Percentiles rank a stretch among this genome's conserved stretches.
Conservation (phyloP, 306 rosid species). For the Vachellia pachyceras region DNA sequence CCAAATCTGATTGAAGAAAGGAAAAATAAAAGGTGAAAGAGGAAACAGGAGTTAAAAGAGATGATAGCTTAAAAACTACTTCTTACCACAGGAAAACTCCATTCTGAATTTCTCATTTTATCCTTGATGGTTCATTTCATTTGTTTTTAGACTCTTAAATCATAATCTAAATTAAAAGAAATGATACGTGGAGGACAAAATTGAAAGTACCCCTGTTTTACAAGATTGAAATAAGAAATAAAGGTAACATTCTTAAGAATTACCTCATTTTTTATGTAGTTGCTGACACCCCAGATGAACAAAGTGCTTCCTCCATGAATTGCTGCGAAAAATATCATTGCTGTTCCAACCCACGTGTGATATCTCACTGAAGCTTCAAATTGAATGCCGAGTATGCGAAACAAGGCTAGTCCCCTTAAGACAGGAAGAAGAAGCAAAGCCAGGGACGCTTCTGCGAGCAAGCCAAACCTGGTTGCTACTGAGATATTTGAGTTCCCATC, state of each 20-base stretch:
- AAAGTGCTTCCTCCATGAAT: conserved; percentile 83
- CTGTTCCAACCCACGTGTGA: conserved; percentile 86
- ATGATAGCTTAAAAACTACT: conserved; percentile 22
- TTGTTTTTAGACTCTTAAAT: neutral
- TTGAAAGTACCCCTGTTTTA: neutral
- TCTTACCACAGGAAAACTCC: neutral
- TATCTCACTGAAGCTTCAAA: conserved; percentile 91
- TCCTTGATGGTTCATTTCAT: neutral
- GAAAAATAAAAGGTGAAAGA: neutral
- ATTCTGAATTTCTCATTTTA: neutral
- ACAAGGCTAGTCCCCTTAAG: conserved; percentile 74
- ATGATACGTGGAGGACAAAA: neutral
- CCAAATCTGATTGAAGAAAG: conserved; percentile 59
- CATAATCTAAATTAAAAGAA: neutral
- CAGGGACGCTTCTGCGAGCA: conserved; percentile 80
- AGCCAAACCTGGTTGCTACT: conserved; percentile 80
- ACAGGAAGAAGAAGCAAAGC: conserved; percentile 84
- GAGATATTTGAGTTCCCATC: conserved; percentile 88
- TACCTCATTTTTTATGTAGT: conserved; percentile 78
- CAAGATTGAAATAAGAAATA: neutral
- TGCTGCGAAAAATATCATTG: conserved; percentile 75
- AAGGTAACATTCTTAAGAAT: conserved; percentile 29
- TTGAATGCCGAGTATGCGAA: conserved; percentile 74
- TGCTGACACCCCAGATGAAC: conserved; percentile 82
- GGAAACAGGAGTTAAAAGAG: conserved; percentile 14